Conservation (phyloP, 2,329 filamentous ascomycete species). For the Pseudocercospora fijiensis region DNA sequence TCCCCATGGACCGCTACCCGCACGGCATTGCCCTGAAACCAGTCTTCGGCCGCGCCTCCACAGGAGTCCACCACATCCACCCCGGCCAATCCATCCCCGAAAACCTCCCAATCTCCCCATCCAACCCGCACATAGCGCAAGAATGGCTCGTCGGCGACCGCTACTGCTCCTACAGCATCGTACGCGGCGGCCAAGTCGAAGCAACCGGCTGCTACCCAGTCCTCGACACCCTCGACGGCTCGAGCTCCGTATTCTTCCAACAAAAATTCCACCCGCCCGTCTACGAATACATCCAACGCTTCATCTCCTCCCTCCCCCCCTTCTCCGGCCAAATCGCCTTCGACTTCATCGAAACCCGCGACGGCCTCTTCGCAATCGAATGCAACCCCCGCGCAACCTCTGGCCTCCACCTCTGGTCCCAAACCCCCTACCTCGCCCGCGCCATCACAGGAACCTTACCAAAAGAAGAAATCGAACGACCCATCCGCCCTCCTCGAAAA, state of each 20-base stretch:
- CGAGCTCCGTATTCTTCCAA: constrained; percentile 32
- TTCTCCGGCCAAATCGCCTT: constrained; percentile 33
- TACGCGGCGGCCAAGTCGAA: constrained; percentile 30
- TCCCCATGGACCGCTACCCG: constrained; percentile 26
- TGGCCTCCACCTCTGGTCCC: constrained; percentile 35
- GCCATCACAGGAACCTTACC: constrained; percentile 20
- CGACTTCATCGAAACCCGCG: constrained; percentile 33
- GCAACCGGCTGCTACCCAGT: constrained; percentile 36
- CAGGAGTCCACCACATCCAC: constrained; percentile 20
- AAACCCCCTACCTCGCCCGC: constrained; percentile 24
- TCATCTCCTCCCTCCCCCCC: constrained; percentile 17
- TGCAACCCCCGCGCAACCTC: constrained; percentile 36
- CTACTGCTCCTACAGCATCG: constrained; percentile 36
- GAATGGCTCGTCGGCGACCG: constrained; percentile 36
- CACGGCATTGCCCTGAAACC: constrained; percentile 35
- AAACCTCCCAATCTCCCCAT: constrained; percentile 19
- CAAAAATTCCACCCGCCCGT: constrained; percentile 25
- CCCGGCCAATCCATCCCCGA: constrained; percentile 17
- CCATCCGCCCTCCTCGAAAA: constrained; percentile 21
- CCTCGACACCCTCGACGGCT: constrained; percentile 35
- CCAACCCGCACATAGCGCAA: constrained; percentile 33
- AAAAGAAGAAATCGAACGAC: constrained; percentile 21
- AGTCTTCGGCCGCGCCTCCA: constrained; percentile 32
- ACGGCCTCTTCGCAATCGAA: constrained; percentile 33
- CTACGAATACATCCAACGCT: constrained; percentile 31